Base-by-base conservation (phyloP, 768 basidiomycete species). In the Lyophyllum atratum region DNA sequence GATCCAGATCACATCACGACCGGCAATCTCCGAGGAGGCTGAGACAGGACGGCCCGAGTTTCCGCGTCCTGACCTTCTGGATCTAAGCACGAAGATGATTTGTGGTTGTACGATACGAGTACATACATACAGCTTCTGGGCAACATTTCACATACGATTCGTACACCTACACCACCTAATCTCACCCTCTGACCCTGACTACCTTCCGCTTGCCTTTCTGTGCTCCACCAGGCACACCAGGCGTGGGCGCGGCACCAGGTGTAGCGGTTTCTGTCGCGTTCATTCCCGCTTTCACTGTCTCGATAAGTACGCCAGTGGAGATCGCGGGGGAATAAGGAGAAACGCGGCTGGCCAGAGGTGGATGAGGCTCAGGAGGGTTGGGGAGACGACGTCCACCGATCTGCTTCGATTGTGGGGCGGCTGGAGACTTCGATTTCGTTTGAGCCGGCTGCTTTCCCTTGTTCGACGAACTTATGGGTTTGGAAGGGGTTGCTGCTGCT, bases 211-310 rank as follows among this genome's bases (percentile, higher is more conserved):
- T 92, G 31, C 90, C 90, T 68, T 92, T 92, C 68, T 84, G 80
- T 59, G 70, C 63, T 24, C 74, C 75, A 14, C 71, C 75, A n/a
- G 70, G 62, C n/a, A 74, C 72, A 48, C 80, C 81, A 8, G 74
- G 65, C 14, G 69, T 66, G 6, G 71, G 68, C 12, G 62, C 56
- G 50, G 67, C 72, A 11, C 71, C 71, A 50, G 69, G 59, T 14
- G 76, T 71, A 42, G 78, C 77, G 58, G 71, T 76, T 50, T 80
- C 80, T 54, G 87, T 84, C 29, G 86, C 81, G 64, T 80, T 91
- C 84, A 94, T 86, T 1, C 92, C 93, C 0, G 92, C 90, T 70
- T 93, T 94, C 37, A 95, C 82, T 0, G 92, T 85, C 37, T 93
- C 89, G 33, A 96, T 78, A 31, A 95, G 80, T 43, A 93, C 83